Evolutionary conservation across 129 eudicot genomes (phyloP).

Genomic region (Saposhnikovia divaricata): DNA sequence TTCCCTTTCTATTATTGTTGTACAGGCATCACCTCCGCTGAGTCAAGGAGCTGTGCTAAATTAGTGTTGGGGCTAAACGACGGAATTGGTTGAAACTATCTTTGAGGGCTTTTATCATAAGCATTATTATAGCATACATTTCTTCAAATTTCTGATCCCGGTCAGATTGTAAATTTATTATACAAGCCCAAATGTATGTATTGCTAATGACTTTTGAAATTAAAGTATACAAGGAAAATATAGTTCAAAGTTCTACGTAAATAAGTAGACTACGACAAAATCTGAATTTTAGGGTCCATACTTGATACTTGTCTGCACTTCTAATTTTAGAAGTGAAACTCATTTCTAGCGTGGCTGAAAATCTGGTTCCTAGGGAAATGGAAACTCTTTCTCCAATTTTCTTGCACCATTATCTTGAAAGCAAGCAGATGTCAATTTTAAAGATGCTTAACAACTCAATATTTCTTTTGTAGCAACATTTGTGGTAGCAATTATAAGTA

Average conservation of each 20-base stretch:
- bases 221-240: neutral
- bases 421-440: neutral
- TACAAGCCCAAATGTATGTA: neutral
- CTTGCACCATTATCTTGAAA: neutral
- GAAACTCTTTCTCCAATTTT: neutral
- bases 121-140: neutral
- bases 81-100: neutral
- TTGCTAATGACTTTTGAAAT: neutral
- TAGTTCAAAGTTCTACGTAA: too few species aligned
- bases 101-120: neutral
- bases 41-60: conserved; percentile 5
- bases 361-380: neutral
- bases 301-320: too few species aligned
- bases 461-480: neutral
- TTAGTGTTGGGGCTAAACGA: neutral
- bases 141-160: neutral
- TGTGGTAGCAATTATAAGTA: too few species aligned
- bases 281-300: too few species aligned
- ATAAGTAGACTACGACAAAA: too few species aligned
- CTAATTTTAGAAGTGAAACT: neutral
- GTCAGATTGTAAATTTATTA: neutral
- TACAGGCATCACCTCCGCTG: conserved; percentile 91
- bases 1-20: conserved; percentile 3
- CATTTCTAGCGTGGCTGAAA: neutral
- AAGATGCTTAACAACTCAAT: neutral